Percentiles rank a stretch among this genome's conserved stretches.
These are phyloP conservation scores for Backusella parvicylindrica DNA, from an alignment of 192 early-diverging fungal genomes.

Conservation along the genomic window DNA sequence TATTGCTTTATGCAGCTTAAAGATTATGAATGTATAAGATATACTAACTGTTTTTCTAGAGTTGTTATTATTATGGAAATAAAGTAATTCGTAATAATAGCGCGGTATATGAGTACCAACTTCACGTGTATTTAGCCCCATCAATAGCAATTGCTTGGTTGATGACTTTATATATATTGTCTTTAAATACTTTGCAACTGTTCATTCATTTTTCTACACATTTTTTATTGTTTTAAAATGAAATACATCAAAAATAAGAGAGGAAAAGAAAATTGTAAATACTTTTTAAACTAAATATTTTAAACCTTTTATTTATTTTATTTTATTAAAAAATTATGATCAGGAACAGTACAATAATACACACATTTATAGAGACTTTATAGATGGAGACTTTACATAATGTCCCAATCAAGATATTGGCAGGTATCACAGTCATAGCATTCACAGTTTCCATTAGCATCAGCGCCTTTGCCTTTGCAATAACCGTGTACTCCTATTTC, in stretches of 20 bases:
- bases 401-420: neutral
- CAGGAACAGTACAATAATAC: neutral
- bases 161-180: neutral
- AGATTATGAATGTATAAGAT: neutral
- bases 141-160: neutral
- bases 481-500: neutral
- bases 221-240: neutral
- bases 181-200: neutral
- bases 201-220: neutral
- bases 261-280: neutral
- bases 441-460: neutral
- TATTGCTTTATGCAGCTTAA: neutral
- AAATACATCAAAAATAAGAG: neutral
- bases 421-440: neutral
- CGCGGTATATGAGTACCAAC: neutral
- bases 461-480: neutral
- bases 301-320: neutral
- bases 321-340: neutral
- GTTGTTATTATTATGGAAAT: neutral
- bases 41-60: neutral
- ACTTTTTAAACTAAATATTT: too few species aligned
- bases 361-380: neutral
- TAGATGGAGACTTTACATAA: neutral
- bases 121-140: neutral
- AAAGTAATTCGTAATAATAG: neutral